Evolutionary conservation across 805 yeast species (phyloP), one percentile per base, ranked within the genome.

Genomic region (Barnettozyma californica): DNA sequence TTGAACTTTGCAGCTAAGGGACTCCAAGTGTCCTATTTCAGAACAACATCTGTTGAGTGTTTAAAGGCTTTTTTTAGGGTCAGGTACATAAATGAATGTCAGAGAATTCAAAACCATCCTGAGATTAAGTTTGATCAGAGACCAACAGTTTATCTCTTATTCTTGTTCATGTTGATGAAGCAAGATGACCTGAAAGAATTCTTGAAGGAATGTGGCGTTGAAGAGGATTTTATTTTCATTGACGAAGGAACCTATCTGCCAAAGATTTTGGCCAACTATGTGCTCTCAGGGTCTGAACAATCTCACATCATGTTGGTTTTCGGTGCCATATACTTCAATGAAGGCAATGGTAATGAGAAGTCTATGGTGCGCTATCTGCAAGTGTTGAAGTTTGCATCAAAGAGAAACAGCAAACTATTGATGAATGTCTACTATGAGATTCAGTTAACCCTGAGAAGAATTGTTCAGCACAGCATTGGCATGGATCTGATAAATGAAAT

Each of bases 1-100:
- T 61, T 79, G 27, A 68, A 70, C 40, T 58, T 76, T 19, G 64
- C 78, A 18, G 68, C 77, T 4, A 81, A 76, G 57, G 92, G 91
- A 0, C 62, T 84, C 37, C 74, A 77, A 34, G 64, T 79, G 9
- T 80, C 88, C 8, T 80, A 77, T 48, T 70, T 83, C 19, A 76
- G 75, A 49, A 74, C 71, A 9, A 66, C 72, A 2, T 75, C 87
- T 0, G 58, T 78, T 31, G 67, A 65, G 1, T 68, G 77, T 21
- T 57, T 83, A 55, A 69, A 68, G 43, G 58, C 64, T 0, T 61
- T 78, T 21, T 73, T 78, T 58, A 65, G 66, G 20, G 64, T 71
- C 18, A 66, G 82, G 52, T 72, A 68, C 49, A 57, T 55, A 27
- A 75, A 73, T 41, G 69, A 62, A 18, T 27, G 47, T 11, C 41